These are phyloP conservation scores for Ophiostoma himal-ulmi DNA, from an alignment of 2,329 filamentous ascomycete species.

Conservation along the genomic window DNA sequence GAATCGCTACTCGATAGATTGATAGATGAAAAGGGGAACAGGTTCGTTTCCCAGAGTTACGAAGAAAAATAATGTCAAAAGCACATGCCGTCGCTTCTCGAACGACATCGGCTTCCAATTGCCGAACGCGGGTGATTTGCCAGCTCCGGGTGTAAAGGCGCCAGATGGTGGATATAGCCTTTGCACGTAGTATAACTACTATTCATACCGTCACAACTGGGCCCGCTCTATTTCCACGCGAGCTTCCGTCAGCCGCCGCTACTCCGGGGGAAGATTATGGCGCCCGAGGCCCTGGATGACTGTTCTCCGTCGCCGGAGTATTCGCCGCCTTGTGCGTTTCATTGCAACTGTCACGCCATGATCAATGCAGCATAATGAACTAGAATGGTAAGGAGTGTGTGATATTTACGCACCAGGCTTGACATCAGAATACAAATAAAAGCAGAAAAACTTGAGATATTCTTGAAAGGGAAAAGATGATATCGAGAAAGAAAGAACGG, in stretches of 20 bases:
- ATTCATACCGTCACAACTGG: neutral
- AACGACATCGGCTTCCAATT: constrained; percentile 6
- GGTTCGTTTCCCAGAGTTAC: neutral
- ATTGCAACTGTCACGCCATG: neutral
- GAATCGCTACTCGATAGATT: neutral
- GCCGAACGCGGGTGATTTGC: neutral
- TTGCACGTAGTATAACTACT: neutral
- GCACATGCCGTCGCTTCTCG: neutral
- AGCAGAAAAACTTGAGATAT: neutral
- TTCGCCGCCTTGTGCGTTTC: neutral
- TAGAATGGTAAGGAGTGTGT: neutral
- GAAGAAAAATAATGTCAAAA: neutral
- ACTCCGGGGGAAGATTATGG: constrained; percentile 6
- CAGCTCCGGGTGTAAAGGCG: neutral
- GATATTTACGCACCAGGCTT: neutral
- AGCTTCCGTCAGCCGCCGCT: neutral
- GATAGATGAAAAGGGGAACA: neutral
- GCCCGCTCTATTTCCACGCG: constrained; percentile 10
- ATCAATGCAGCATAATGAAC: neutral
- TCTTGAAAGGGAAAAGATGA: neutral
- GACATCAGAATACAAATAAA: too few relatives aligned
- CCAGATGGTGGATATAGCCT: neutral
- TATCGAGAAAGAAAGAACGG: neutral
- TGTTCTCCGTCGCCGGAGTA: neutral
- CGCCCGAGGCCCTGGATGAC: neutral